Conservation (phyloP, 192 early-diverging fungal species). For the Chytriomyces sp. region DNA sequence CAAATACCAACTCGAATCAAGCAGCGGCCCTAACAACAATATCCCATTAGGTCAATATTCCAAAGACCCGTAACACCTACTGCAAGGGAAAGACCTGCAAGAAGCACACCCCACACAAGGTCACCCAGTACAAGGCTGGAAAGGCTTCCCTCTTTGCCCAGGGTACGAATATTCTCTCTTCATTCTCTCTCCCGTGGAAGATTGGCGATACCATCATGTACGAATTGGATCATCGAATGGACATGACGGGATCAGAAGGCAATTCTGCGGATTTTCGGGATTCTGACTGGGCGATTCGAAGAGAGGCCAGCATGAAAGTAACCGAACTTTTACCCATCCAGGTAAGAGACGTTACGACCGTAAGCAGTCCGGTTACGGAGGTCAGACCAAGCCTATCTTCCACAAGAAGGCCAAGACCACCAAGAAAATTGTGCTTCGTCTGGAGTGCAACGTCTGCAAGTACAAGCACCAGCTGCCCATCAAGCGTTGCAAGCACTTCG, state of each 20-base stretch:
- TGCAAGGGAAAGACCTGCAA: slow-evolving; percentile 97
- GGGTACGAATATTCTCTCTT: slow-evolving; percentile 65
- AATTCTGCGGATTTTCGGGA: not conserved
- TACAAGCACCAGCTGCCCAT: slow-evolving; percentile 96
- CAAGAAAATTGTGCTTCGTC: slow-evolving; percentile 98
- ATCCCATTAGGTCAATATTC: slow-evolving; percentile 87
- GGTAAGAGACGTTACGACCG: slow-evolving; percentile 80
- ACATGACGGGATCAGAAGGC: not conserved
- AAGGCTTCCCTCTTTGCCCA: slow-evolving; percentile 99
- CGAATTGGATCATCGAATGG: slow-evolving; percentile 1
- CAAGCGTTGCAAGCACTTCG: slow-evolving; percentile 99
- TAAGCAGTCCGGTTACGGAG: slow-evolving; percentile 99
- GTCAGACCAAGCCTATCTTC: slow-evolving; percentile 99
- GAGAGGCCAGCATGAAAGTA: not conserved
- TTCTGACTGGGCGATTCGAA: not conserved
- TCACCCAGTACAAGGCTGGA: slow-evolving; percentile 99
- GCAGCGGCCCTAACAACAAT: not conserved
- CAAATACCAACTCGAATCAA: not conserved
- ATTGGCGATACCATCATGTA: not conserved
- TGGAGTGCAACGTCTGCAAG: slow-evolving; percentile 99
- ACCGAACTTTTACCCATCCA: slow-evolving; percentile 3
- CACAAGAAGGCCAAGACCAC: slow-evolving; percentile 99
- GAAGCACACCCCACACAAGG: slow-evolving; percentile 99
- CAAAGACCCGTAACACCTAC: slow-evolving; percentile 99
- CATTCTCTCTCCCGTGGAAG: not conserved